Conservation (phyloP, 78 protist species). For the Goniomonas avonlea region DNA sequence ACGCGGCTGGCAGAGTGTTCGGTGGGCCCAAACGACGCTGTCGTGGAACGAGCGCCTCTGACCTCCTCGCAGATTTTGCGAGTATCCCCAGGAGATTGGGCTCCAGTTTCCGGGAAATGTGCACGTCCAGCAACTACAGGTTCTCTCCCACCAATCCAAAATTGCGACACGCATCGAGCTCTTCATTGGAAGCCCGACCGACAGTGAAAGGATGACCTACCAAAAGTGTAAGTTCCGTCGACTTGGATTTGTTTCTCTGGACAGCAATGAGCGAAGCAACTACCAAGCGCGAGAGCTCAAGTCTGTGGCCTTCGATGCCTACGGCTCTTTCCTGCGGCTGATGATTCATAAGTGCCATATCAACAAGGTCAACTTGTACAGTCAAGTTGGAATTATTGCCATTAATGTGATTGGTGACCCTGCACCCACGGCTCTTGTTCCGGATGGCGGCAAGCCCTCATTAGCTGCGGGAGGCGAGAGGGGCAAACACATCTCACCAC, state of each 20-base stretch:
- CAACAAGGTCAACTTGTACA: constrained; percentile 41
- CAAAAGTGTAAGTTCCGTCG: background rate
- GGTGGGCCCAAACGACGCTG: too few relatives aligned
- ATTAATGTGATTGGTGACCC: constrained; percentile 22
- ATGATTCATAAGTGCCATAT: constrained; percentile 33
- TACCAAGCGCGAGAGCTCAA: constrained; percentile 29
- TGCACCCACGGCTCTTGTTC: background rate
- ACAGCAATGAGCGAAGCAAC: constrained; percentile 13
- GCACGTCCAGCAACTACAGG: constrained; percentile 1
- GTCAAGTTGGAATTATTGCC: constrained; percentile 35
- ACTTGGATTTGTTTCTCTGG: constrained; percentile 36
- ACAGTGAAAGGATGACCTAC: background rate
- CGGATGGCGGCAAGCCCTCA: background rate
- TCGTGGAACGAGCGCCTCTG: too few relatives aligned
- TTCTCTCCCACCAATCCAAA: constrained; percentile 35
- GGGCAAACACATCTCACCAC: background rate
- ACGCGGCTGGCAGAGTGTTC: constrained; percentile 17
- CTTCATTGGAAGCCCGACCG: constrained; percentile 6
- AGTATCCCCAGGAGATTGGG: constrained; percentile 42
- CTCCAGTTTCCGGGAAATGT: constrained; percentile 13
- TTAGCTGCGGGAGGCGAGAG: background rate
- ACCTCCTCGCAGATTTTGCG: too few relatives aligned
- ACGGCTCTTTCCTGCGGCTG: constrained; percentile 9
- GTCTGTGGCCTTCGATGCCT: constrained; percentile 1
- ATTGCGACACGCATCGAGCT: constrained; percentile 39